A percentile compares a stretch with the other conserved stretches of the same genome.
These are phyloP conservation scores for Claviceps sp. DNA, from an alignment of 2,329 filamentous ascomycete genomes.

Conservation along the genomic window DNA sequence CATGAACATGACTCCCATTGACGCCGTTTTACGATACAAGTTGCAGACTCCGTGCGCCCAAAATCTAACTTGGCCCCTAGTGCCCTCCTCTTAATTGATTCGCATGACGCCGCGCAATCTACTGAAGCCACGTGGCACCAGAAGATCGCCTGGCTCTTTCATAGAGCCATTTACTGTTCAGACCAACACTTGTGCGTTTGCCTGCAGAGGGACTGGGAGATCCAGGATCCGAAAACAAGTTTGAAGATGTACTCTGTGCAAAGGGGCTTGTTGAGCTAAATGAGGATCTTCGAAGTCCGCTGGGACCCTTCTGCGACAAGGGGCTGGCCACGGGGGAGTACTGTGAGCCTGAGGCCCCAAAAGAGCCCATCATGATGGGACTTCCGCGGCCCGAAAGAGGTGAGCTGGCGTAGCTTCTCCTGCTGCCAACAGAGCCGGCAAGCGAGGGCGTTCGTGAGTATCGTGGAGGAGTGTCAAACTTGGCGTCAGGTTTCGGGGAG, in stretches of 20 bases:
- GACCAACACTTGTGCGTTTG: conserved; percentile 58
- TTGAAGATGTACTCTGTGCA: conserved; percentile 33
- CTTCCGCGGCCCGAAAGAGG: conserved; percentile 44
- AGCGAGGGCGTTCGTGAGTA: conserved; percentile 65
- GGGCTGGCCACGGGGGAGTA: conserved; percentile 34
- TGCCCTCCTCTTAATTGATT: not conserved
- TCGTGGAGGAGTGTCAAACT: conserved; percentile 72
- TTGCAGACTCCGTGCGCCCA: not conserved
- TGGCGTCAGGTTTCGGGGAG: conserved; percentile 52
- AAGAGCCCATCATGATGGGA: conserved; percentile 22
- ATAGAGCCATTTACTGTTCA: conserved; percentile 94
- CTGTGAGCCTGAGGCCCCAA: conserved; percentile 30
- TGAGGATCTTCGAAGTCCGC: conserved; percentile 40
- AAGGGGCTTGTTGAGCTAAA: conserved; percentile 45
- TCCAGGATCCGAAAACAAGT: conserved; percentile 43
- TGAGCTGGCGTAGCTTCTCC: conserved; percentile 42
- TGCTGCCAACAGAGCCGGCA: conserved; percentile 47
- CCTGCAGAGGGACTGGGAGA: conserved; percentile 55
- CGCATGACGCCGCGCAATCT: not conserved
- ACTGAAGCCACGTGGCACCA: conserved; percentile 27
- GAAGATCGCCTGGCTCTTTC: conserved; percentile 58
- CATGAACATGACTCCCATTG: not conserved
- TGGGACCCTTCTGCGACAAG: conserved; percentile 56
- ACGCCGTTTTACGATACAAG: conserved; percentile 1
- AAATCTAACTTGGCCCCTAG: not conserved